A percentile compares a stretch with the other conserved stretches of the same genome.
Evolutionary conservation across 139 green algal genomes (phyloP).

Genomic region (Klebsormidium nitens): DNA sequence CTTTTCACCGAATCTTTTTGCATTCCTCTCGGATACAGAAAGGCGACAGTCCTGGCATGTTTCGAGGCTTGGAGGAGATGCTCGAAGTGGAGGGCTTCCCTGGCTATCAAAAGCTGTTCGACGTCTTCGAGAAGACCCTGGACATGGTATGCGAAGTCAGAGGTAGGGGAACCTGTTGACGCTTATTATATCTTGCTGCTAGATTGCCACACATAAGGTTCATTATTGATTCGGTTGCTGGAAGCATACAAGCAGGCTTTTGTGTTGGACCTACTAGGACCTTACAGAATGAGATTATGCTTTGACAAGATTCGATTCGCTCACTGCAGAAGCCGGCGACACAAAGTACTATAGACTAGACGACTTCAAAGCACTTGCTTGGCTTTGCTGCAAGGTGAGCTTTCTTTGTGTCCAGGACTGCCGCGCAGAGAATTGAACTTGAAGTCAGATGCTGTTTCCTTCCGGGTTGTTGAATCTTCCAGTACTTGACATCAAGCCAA

Average conservation of each 20-base stretch:
- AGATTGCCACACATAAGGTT: neutral
- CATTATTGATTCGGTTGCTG: too few species aligned
- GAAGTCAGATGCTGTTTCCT: too few species aligned
- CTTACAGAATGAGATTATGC: too few species aligned
- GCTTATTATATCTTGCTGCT: neutral
- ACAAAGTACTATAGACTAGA: conserved; percentile 14
- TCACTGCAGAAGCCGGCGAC: conserved; percentile 8
- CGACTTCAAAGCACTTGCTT: conserved; percentile 6
- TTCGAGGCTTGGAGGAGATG: conserved; percentile 7
- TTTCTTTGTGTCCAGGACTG: too few species aligned
- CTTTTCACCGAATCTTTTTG: neutral
- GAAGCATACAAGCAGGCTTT: too few species aligned
- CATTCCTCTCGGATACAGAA: neutral
- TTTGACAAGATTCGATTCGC: neutral
- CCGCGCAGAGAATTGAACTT: too few species aligned
- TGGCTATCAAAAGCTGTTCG: neutral
- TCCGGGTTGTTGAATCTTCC: too few species aligned
- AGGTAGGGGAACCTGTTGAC: neutral
- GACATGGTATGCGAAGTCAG: neutral
- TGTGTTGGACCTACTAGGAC: too few species aligned
- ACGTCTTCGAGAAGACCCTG: neutral
- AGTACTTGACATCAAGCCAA: too few species aligned
- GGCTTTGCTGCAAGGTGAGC: conserved; percentile 31
- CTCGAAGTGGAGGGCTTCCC: neutral
- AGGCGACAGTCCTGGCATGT: neutral